These are phyloP conservation scores for Microascus cirrosus DNA, from an alignment of 2,329 filamentous ascomycete genomes.

Conservation along the genomic window DNA sequence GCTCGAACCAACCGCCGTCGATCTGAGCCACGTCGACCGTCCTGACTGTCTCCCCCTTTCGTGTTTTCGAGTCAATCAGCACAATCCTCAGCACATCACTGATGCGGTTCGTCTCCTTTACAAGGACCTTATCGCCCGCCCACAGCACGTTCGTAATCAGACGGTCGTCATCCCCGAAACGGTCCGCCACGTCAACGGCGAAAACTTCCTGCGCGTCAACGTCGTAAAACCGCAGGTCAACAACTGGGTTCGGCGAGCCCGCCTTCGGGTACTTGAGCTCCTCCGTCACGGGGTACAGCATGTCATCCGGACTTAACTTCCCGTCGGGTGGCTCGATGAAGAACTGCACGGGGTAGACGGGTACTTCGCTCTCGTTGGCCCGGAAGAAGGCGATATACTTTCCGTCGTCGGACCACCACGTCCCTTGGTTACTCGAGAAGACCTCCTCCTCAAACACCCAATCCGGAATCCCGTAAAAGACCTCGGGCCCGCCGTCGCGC, in stretches of 20 bases:
- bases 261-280: slow-evolving; percentile 97
- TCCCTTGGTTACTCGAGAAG: slow-evolving; percentile 66
- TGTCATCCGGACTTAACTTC: slow-evolving; percentile 49
- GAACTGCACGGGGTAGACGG: slow-evolving; percentile 87
- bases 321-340: slow-evolving; percentile 82
- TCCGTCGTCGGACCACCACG: slow-evolving; percentile 92
- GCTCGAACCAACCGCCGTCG: slow-evolving; percentile 97
- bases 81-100: slow-evolving; percentile 85
- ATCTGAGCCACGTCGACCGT: slow-evolving; percentile 68
- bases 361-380: slow-evolving; percentile 86
- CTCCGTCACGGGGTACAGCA: slow-evolving; percentile 81
- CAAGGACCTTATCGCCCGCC: slow-evolving; percentile 73
- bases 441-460: slow-evolving; percentile 78
- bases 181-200: slow-evolving; percentile 62
- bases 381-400: slow-evolving; percentile 83
- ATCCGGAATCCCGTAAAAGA: slow-evolving; percentile 93
- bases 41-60: slow-evolving; percentile 68
- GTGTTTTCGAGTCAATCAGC: slow-evolving; percentile 64
- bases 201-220: slow-evolving; percentile 68
- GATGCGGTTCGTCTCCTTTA: slow-evolving; percentile 89
- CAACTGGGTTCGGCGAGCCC: slow-evolving; percentile 83
- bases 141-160: slow-evolving; percentile 91
- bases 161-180: slow-evolving; percentile 70
- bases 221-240: slow-evolving; percentile 83
- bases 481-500: slow-evolving; percentile 71